phyloP scores from a whole-genome alignment of 352 stramenopile genomes.

The Globisporangium cylindrosporum region DNA sequence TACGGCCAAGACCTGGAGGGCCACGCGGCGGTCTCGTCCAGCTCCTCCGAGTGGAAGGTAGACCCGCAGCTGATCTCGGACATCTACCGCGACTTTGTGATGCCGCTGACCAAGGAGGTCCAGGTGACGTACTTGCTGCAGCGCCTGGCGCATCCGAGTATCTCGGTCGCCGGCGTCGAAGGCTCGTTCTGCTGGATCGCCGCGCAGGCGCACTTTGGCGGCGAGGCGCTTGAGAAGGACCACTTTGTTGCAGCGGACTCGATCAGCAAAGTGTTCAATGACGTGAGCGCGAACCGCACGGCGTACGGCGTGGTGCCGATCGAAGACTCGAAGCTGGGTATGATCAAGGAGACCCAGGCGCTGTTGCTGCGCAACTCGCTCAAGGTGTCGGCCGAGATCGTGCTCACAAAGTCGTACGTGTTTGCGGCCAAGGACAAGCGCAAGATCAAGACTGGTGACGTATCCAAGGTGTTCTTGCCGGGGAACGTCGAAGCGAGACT shows the following conservation, averaged over 20 bases:
- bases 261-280: constrained; percentile 76
- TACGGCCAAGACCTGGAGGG: constrained; percentile 91
- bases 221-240: constrained; percentile 34
- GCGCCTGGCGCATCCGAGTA: constrained; percentile 71
- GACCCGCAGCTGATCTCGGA: constrained; percentile 95
- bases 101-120: constrained; percentile 98
- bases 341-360: constrained; percentile 86
- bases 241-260: constrained; percentile 58
- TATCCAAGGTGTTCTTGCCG: constrained; percentile 59
- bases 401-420: constrained; percentile 66
- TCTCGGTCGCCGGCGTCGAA: constrained; percentile 63
- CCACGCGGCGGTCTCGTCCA: constrained; percentile 20
- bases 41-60: constrained; percentile 87
- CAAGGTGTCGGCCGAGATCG: constrained; percentile 75
- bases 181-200: constrained; percentile 80
- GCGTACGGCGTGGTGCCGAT: constrained; percentile 86
- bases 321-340: constrained; percentile 79
- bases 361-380: constrained; percentile 68
- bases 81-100: constrained; percentile 98
- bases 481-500: constrained; percentile 52
- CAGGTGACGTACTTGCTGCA: constrained; percentile 93
- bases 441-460: constrained; percentile 39
- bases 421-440: constrained; percentile 58
- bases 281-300: constrained; percentile 76
- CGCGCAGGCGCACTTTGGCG: constrained; percentile 63